Base-by-base conservation (phyloP, 2,329 filamentous ascomycete species). In the Emergomyces orientalis region DNA sequence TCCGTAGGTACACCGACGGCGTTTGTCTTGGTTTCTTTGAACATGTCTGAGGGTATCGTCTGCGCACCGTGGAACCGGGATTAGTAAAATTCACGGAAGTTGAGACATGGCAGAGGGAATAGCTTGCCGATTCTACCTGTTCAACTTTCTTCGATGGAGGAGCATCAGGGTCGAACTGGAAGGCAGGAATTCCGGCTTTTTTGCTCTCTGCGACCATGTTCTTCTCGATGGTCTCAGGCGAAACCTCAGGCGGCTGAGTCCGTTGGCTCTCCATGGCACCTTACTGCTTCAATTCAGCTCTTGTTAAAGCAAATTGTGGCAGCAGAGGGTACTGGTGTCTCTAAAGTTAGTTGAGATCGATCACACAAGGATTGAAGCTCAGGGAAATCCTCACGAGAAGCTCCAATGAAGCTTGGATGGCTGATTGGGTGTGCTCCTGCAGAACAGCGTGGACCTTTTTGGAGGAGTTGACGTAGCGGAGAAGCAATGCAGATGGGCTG, bases 91-190 rank as follows among this genome's bases (percentile, higher is more conserved):
- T 55, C 34, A 51, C 54, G 51, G 32, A 49, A 56, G 14, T n/a
- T 51, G 60, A 27, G 58, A 47, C 59, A 39, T 37, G 14, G 30
- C 47, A 51, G 61, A 56, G 55, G 45, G 1, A 55, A 27, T 30
- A 55, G 81, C 88, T 70, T 82, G 96, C 91, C 72, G 87, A 84
- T 81, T 83, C 81, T 27, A 88, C 87, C 73, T 92, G 89, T 39
- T 88, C 88, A 65, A 84, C 87, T 80, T 99, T 99, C 75, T 96
- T 83, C 73, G 91, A 90, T 0, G 88, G 83, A 52, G 82, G 87
- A 51, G 91, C 92, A 79, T 96, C 79, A 0, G 94, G 91, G 72
- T 99, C 84, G 78, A 97, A 99, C 65, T 87, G 84, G 73, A 89
- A 94, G 66, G 91, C 92, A 37, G 87, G 79, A 30, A 88, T 85